phyloP scores from a whole-genome alignment of 495 filamentous ascomycete species.

The Chaetomium tenue region DNA sequence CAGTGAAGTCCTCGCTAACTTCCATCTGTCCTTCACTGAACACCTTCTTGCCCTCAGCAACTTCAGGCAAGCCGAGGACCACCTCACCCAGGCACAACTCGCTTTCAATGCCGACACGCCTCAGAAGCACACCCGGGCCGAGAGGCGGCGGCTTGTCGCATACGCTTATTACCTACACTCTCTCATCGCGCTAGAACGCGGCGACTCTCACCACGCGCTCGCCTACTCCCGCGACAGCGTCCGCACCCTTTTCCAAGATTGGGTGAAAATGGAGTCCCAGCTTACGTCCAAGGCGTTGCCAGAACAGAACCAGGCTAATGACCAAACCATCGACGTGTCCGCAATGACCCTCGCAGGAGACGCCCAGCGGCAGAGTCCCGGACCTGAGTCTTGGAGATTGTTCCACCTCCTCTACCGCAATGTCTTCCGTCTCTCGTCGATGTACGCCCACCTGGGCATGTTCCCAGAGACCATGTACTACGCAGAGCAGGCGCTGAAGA shows the following conservation, averaged over 20 bases:
- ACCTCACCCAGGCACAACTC: slow-evolving; percentile 40
- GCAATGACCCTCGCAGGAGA: slow-evolving; percentile 24
- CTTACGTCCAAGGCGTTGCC: slow-evolving; percentile 32
- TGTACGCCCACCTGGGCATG: slow-evolving; percentile 80
- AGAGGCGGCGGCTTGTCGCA: slow-evolving; percentile 47
- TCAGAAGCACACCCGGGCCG: slow-evolving; percentile 28
- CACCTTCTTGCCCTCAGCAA: slow-evolving; percentile 69
- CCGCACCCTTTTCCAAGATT: slow-evolving; percentile 64
- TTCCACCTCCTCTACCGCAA: slow-evolving; percentile 68
- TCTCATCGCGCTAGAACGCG: slow-evolving; percentile 60
- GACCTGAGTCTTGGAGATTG: slow-evolving; percentile 77
- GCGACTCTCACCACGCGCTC: slow-evolving; percentile 62
- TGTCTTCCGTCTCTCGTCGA: slow-evolving; percentile 65
- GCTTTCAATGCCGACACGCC: slow-evolving; percentile 26
- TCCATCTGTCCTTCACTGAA: slow-evolving; percentile 70
- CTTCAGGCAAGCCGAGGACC: slow-evolving; percentile 54
- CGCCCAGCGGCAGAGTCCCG: slow-evolving; percentile 33
- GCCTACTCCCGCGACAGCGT: slow-evolving; percentile 65
- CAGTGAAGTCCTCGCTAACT: slow-evolving; percentile 47
- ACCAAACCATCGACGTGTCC: slow-evolving; percentile 26
- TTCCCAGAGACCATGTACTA: slow-evolving; percentile 90
- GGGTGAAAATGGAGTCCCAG: slow-evolving; percentile 60
- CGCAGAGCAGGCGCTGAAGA: slow-evolving; percentile 75
- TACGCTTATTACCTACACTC: slow-evolving; percentile 61
- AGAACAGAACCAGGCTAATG: slow-evolving; percentile 38